Evolutionary conservation across 2,329 filamentous ascomycete species (phyloP), one percentile per base, ranked within the genome.

Genomic region (Gyromitra esculenta): DNA sequence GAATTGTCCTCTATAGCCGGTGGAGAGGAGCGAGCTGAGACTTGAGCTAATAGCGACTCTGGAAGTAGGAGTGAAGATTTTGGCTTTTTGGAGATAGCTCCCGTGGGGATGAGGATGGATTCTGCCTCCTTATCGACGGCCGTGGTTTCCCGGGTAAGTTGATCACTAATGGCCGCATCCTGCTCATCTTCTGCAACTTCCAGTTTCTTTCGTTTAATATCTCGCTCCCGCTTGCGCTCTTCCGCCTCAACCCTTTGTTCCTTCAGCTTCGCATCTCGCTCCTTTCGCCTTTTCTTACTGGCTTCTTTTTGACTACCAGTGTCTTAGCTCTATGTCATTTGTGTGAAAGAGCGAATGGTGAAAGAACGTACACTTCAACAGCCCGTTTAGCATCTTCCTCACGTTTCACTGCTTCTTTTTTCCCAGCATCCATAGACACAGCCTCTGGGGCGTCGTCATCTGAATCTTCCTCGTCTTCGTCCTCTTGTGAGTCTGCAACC

Each of bases 391-490:
- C 68, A 35, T 76, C 75, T 60, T 76, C 77, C 37, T 79, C 72
- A 15, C 60, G 66, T 43, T 75, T 70, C 25, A 57, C 50, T 11
- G 68, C 75, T 2, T 65, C 60, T 25, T 69, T 39, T 65, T 72
- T 72, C 45, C 77, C 77, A 11, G 68, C 62, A 18, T 56, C 56
- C 48, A 76, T 60, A 8, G 78, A 73, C 1, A 79, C 68, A 18
- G 72, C 72, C 59, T 79, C 78, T 9, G 78, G 78, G 25, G 78
- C 75, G 37, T 79, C 78, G 15, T 77, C 72, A 18, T 78, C 77
- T 15, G 67, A 75, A 41, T 73, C 75, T 35, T 64, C 52, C 13
- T 75, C 77, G 18, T 71, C 65, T 25, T 71, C 74, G 18, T 63
- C 50, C 15, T 71, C 77, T 31, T 72, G 65, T n/a, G 63, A 65